Base-by-base conservation (phyloP, 768 basidiomycete species). In the Rhizopogon vesiculosus region DNA sequence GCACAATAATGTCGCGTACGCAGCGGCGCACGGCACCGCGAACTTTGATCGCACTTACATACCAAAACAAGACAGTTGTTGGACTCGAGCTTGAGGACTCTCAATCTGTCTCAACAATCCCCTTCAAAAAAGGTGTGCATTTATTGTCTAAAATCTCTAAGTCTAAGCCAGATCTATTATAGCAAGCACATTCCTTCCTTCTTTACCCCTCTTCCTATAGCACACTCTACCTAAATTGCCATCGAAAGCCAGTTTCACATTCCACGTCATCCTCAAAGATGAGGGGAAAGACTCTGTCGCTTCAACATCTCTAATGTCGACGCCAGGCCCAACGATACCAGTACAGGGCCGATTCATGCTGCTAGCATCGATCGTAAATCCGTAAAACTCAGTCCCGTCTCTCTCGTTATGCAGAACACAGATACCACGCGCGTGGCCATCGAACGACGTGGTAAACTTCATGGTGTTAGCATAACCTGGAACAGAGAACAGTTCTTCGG, bases 251-350 rank as follows among this genome's bases (percentile, higher is more conserved):
- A 48, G 19, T 48, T 48, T 48, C 12, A 48, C 46, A 9, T 48
- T 48, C 46, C 46, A 48, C 7, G 46, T 48, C 46, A 48, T 48
- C 19, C 46, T 48, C 33, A 48, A 48, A 35, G 19, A 48, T 15
- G 46, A 48, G 19, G 46, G 46, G 15, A 35, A 48, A 33, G 46
- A 48, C 33, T 48, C 46, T 22, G 33, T 48, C 46, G 33, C 46
- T 48, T 48, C 46, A 15, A 48, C 46, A 33, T 48, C 46, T 48
- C 35, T 48, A 8, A 48, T 48, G 35, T 48, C 46, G 46, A 48
- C 46, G 8, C 46, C 46, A 35, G 46, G 46, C 1, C 46, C 46
- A 48, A 48, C 19, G 19, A 48, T 35, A 4, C 46, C 46, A 2
- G 46, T 35, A 35, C 46, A 48, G 18, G 46, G 46, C 13, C 15